These are phyloP conservation scores for Acanthamoeba triangularis DNA, from an alignment of 208 protist species.

Conservation along the genomic window DNA sequence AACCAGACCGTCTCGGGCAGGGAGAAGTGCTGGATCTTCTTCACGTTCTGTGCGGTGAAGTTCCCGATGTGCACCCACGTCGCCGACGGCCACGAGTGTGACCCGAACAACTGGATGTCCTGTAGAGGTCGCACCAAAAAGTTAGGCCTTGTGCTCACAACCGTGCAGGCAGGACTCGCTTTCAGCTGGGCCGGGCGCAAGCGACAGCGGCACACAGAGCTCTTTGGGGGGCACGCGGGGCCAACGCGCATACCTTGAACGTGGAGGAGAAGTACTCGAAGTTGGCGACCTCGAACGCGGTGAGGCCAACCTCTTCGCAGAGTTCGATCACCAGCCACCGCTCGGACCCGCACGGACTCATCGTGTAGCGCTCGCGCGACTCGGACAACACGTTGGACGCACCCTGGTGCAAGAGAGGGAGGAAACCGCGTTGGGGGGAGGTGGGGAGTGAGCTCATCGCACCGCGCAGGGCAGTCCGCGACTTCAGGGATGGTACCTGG, in stretches of 20 bases:
- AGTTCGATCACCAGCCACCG: constrained; percentile 83
- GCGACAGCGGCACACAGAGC: too few relatives aligned
- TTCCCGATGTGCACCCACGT: constrained; percentile 80
- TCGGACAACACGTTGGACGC: constrained; percentile 71
- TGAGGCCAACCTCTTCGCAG: constrained; percentile 83
- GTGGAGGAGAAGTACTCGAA: constrained; percentile 84
- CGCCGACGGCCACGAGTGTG: constrained; percentile 61
- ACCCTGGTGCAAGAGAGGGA: too few relatives aligned
- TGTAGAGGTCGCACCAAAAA: too few relatives aligned
- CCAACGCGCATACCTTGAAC: constrained; percentile 73
- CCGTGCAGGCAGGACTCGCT: too few relatives aligned
- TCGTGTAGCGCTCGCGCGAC: constrained; percentile 79
- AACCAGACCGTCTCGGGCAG: constrained; percentile 80
- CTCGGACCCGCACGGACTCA: constrained; percentile 74
- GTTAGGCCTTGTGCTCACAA: too few relatives aligned
- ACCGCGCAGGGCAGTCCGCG: background rate
- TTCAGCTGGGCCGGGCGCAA: too few relatives aligned
- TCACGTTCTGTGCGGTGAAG: constrained; percentile 81
- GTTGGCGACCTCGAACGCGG: constrained; percentile 80
- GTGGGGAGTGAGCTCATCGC: background rate
- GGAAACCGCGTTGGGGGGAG: too few relatives aligned
- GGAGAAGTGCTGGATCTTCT: constrained; percentile 81
- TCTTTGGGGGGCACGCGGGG: too few relatives aligned
- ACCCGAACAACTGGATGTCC: constrained; percentile 75
- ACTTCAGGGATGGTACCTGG: too few relatives aligned